Base-by-base conservation (phyloP, 805 yeast species). In the Pichia nanzhaoensis region DNA sequence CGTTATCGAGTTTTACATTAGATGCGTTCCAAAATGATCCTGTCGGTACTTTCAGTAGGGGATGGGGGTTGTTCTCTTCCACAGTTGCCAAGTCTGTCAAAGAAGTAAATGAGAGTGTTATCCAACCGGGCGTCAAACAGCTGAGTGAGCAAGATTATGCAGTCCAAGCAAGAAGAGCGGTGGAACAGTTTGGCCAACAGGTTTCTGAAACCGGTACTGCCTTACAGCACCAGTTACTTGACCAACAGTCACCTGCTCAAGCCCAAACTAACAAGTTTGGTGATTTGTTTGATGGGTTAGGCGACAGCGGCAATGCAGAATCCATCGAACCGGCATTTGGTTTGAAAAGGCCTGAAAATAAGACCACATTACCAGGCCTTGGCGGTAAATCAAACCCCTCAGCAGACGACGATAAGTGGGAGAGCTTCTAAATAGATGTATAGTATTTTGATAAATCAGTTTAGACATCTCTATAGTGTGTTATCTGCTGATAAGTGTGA, bases 141-240 rank as follows among this genome's bases (percentile, higher is more conserved):
- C 72, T 93, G 54, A 77, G 82, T 33, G 88, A 81, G 50, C 78
- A 85, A 50, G 98, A 93, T 48, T 64, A 86, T 37, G 79, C 95
- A 20, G 70, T 66, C 45, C 95, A 88, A 58, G 93, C 98, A 4
- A 80, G 76, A 51, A 78, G 88, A 54, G 98, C 98, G n/a, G 86
- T 95, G 76, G 82, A 87, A 48, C 97, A 93, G 69, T 93, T 91
- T 68, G 96, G 97, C 39, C 95, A 86, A 60, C 88, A 81, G 59
- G 84, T 91, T 68, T 95, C 85, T 61, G 95, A 89, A 54, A 87
- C 96, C 1, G 84, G 95, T 30, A 75, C 71, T 49, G 79, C 78
- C 53, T 86, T 95, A 22, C 80, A 78, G 44, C 83, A 81, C 51
- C 63, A 58, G 41, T 27, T 49, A 4, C 44, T 49, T 9, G 47